These are phyloP conservation scores for Neurospora discreta DNA, from an alignment of 495 filamentous ascomycete genomes.

Conservation along the genomic window DNA sequence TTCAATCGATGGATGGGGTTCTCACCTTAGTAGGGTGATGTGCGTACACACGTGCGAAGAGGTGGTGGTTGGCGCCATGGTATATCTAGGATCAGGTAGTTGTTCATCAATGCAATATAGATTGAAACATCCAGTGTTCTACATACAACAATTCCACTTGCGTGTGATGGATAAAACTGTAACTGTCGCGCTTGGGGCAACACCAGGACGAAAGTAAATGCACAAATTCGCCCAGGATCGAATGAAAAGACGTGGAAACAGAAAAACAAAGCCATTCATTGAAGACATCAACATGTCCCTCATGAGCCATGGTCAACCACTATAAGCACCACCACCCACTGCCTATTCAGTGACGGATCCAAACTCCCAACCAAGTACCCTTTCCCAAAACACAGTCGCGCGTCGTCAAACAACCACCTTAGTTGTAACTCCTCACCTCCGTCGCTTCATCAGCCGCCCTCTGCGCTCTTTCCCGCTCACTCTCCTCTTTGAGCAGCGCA, in stretches of 20 bases:
- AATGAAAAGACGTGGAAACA: not conserved
- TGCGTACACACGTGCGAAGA: not conserved
- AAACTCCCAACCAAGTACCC: not conserved
- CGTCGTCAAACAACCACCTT: not conserved
- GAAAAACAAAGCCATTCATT: not conserved
- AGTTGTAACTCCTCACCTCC: constrained; percentile 42
- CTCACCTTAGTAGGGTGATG: not conserved
- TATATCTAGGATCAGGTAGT: not conserved
- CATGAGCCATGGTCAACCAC: not conserved
- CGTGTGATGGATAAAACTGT: not conserved
- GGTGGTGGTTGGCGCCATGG: not conserved
- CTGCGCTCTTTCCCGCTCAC: constrained; percentile 42
- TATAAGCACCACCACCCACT: not conserved
- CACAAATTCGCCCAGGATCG: not conserved
- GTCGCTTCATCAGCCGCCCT: constrained; percentile 47
- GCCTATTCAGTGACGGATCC: not conserved
- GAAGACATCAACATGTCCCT: not conserved
- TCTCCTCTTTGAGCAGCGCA: constrained; percentile 46
- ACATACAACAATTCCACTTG: not conserved
- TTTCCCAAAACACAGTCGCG: not conserved
- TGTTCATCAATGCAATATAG: not conserved
- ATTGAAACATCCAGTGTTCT: not conserved
- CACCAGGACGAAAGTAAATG: not conserved
- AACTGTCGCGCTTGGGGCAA: not conserved
- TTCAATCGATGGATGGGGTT: not conserved